Conservation (phyloP, 257 asterid species). For the Anisodus acutangulus region DNA sequence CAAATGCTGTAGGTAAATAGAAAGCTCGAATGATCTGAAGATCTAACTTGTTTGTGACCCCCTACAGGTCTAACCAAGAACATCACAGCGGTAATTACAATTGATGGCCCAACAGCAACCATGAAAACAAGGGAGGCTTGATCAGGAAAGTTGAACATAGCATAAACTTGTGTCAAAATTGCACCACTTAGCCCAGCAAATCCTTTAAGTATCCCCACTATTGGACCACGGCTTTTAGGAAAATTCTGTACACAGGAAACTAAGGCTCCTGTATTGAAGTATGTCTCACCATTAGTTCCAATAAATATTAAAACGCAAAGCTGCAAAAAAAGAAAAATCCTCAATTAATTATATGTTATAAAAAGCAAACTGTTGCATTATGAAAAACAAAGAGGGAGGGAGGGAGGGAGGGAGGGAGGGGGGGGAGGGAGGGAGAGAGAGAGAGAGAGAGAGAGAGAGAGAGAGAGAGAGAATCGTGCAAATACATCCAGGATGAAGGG, state of each 20-base stretch:
- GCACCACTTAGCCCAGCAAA: slow-evolving; percentile 55
- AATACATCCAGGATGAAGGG: slow-evolving; percentile 16
- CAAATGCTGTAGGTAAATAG: slow-evolving; percentile 44
- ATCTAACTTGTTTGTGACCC: slow-evolving; percentile 46
- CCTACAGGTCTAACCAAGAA: slow-evolving; percentile 49
- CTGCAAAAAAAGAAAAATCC: slow-evolving; percentile 35
- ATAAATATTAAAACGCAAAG: slow-evolving; percentile 47
- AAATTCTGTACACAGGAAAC: slow-evolving; percentile 48
- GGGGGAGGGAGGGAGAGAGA: background rate
- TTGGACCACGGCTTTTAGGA: slow-evolving; percentile 49
- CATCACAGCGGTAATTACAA: slow-evolving; percentile 42
- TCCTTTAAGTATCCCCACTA: slow-evolving; percentile 50
- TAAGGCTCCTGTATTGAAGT: slow-evolving; percentile 52
- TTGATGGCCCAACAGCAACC: slow-evolving; percentile 49
- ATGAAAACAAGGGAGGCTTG: slow-evolving; percentile 45
- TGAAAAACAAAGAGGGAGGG: slow-evolving; percentile 29
- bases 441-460: background rate
- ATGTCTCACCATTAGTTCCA: slow-evolving; percentile 51
- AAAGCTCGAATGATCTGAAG: slow-evolving; percentile 44
- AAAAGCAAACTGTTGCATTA: background rate
- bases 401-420: background rate
- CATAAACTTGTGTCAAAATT: slow-evolving; percentile 46
- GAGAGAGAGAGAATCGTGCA: background rate
- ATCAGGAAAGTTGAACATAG: slow-evolving; percentile 45
- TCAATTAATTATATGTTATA: background rate